A percentile compares a stretch with the other conserved stretches of the same genome.
phyloP scores from a whole-genome alignment of 2,329 filamentous ascomycete genomes.

The Phyllosticta capitalensis region DNA sequence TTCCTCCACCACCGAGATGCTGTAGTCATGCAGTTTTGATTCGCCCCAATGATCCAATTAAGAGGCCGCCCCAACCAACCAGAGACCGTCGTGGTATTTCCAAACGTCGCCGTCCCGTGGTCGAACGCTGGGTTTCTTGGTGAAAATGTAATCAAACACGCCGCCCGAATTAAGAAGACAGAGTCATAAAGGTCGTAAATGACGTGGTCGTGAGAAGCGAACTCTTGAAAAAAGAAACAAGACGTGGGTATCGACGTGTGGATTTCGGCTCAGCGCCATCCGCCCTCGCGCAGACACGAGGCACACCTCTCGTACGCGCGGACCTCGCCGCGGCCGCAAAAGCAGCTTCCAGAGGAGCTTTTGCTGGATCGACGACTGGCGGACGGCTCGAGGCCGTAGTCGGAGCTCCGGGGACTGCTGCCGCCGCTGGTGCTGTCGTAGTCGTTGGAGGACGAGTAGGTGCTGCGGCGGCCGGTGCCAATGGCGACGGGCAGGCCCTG shows the following conservation, averaged over 20 bases:
- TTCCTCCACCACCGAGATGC: neutral
- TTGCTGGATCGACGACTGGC: slow-evolving; percentile 24
- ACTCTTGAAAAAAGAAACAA: neutral
- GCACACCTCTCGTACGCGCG: slow-evolving; percentile 34
- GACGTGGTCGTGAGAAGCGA: neutral
- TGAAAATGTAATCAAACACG: neutral
- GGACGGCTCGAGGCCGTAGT: slow-evolving; percentile 33
- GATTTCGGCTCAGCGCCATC: slow-evolving; percentile 19
- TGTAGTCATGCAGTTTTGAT: neutral
- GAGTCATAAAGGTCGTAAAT: neutral
- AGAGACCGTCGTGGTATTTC: neutral
- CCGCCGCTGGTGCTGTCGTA: slow-evolving; percentile 45
- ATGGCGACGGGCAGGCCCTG: slow-evolving; percentile 57
- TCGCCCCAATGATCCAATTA: neutral
- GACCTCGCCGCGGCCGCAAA: slow-evolving; percentile 30
- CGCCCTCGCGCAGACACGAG: slow-evolving; percentile 33
- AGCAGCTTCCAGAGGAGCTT: slow-evolving; percentile 22
- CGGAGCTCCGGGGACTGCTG: slow-evolving; percentile 44
- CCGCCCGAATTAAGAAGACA: neutral
- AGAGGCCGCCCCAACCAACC: neutral
- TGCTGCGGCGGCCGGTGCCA: slow-evolving; percentile 47
- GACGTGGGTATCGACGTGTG: neutral
- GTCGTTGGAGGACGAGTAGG: slow-evolving; percentile 35
- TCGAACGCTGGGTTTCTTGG: neutral
- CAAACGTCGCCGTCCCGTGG: neutral